A percentile compares a stretch with the other conserved stretches of the same genome.
phyloP scores from a whole-genome alignment of 768 basidiomycete species.

The Leucocoprinus sp. region DNA sequence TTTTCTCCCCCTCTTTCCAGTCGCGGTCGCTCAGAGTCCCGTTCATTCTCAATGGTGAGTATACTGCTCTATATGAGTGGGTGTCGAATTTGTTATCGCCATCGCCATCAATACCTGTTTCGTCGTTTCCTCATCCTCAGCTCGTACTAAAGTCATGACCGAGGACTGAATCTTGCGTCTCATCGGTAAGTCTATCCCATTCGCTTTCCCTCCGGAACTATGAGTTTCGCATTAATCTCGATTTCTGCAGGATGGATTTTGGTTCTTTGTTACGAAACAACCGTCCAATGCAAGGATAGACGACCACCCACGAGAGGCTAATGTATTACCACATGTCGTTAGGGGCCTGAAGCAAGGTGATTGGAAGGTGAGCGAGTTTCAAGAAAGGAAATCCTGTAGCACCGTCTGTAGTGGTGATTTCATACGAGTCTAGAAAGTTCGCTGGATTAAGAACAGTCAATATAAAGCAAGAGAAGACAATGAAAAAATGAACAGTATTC shows the following conservation, averaged over 20 bases:
- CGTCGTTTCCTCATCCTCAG: not conserved
- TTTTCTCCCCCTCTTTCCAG: slow-evolving; percentile 19
- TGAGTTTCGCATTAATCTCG: slow-evolving; percentile 33
- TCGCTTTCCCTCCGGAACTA: slow-evolving; percentile 44
- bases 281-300: slow-evolving; percentile 35
- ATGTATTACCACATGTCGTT: slow-evolving; percentile 37
- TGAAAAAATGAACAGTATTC: slow-evolving; percentile 35
- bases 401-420: slow-evolving; percentile 19
- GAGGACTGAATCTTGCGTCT: slow-evolving; percentile 17
- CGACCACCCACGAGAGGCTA: slow-evolving; percentile 33
- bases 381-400: slow-evolving; percentile 17
- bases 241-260: slow-evolving; percentile 12
- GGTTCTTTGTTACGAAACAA: slow-evolving; percentile 16
- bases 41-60: not conserved
- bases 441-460: slow-evolving; percentile 19
- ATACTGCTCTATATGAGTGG: not conserved
- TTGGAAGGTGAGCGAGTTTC: slow-evolving; percentile 23
- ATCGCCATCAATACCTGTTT: no score
- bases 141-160: not conserved
- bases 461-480: not conserved
- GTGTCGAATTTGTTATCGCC: slow-evolving; percentile 12
- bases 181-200: slow-evolving; percentile 36
- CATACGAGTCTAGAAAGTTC: slow-evolving; percentile 38
- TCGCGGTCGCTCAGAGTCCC: not conserved
- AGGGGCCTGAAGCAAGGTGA: slow-evolving; percentile 2